Base-by-base conservation (phyloP, 2,329 filamentous ascomycete species). In the Aureobasidium musti region DNA sequence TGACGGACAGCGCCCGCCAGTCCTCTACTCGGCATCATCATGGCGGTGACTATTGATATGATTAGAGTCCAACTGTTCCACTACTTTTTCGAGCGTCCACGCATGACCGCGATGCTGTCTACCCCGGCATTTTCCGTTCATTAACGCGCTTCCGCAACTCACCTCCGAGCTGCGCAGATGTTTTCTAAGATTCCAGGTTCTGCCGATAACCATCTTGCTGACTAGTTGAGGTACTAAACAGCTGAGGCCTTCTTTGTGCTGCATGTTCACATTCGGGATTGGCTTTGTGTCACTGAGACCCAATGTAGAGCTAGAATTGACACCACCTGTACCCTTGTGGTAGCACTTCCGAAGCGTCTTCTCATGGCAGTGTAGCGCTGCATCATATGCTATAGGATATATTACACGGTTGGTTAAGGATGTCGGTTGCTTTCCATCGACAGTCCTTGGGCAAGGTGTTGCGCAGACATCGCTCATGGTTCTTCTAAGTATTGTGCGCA, bases 11-110 rank as follows among this genome's bases (percentile, higher is more conserved):
- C 60, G 30, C 66, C 52, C 50, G 59, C 59, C 33, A 67, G 35
- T 41, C 60, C 60, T 54, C 66, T 63, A 39, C 66, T 64, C 30
- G 66, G 66, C 66, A 67, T 67, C 66, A 67, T 65, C 52, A 65
- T 67, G 39, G 60, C 37, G 53, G 56, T 37, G n/a, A n/a, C 5
- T 54, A 47, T 35, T 56, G 37, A 28, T 50, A 39, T 41, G 43
- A 23, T n/a, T 10, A 45, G 53, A 10, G 30, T 23, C 49, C 33
- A 63, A 63, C 28, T 50, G 33, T 30, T 63, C 45, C n/a, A 63
- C 41, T 26, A 63, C 45, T 56, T 65, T 64, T 65, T 56, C 37
- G 21, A 54, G 39, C 49, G 13, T 35, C 50, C 17, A 39, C 28
- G 5, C 61, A 56, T 37, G 17, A 41, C 26, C 13, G 43, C 35